Evolutionary conservation across 768 basidiomycete genomes (phyloP), one percentile per base, ranked within the genome.

Genomic region (Rickenella mellea): DNA sequence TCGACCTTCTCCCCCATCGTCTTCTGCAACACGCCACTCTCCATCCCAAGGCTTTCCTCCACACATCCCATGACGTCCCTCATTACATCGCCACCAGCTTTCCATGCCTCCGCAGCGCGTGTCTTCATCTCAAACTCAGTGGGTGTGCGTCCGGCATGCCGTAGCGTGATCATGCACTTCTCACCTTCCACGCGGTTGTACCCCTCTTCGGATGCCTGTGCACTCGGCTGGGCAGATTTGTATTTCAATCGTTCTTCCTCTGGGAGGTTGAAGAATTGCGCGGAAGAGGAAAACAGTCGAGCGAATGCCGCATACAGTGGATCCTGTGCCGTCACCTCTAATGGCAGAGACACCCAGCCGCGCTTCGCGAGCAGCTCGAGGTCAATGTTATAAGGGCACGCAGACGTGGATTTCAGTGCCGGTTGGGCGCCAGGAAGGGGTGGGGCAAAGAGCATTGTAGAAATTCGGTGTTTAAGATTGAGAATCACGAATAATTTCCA

Each of bases 201-300:
- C 14, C 49, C 49, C 36, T 51, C 49, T 32, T 51, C 49, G 12
- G 49, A 51, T 10, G 43, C 47, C 27, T 50, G 43, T 22, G 20
- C 19, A 14, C 33, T 44, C 25, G 39, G 42, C 12, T 27, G 39
- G 7, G 22, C 28, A 17, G 41, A 29, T 17, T 31, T 30, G 26
- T 41, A 48, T 14, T 27, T 21, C 25, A 24, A 26, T 26, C 41
- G 40, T 25, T 35, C 31, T 0, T 20, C 12, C 15, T 48, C 39
- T 20, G 44, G 44, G 5, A 40, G 38, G 17, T 29, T 17, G 26
- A 48, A 48, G 44, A 48, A 48, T 21, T 17, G 19, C 5, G 39
- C 36, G 1, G 47, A 48, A 7, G 25, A 22, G 6, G 22, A 26
- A 29, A 48, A 48, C 11, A 48, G 43, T 14, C 28, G 20, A n/a